Percentiles rank a stretch among this genome's conserved stretches.
These are phyloP conservation scores for Gracilaria domingensis DNA, from an alignment of 23 red algal species.

Conservation along the genomic window DNA sequence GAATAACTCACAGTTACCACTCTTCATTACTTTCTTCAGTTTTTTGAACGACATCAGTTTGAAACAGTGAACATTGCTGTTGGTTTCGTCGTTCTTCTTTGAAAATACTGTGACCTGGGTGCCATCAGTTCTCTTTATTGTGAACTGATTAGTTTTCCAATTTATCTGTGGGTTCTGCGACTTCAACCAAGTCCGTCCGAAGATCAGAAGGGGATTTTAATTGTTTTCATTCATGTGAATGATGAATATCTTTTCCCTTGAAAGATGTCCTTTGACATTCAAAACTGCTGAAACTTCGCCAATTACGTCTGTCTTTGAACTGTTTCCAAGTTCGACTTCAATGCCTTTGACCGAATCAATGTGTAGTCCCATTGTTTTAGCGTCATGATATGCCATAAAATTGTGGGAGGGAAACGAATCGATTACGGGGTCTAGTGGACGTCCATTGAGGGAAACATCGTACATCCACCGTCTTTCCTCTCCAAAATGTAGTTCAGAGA, in stretches of 20 bases:
- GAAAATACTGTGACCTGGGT: conserved; percentile 10
- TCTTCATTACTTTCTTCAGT: conserved; percentile 10
- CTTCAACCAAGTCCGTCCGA: conserved; percentile 16
- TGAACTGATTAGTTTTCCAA: conserved; percentile 24
- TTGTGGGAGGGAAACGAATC: conserved; percentile 48
- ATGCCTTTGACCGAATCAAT: background rate
- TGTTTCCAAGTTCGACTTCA: conserved; percentile 25
- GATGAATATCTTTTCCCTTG: conserved; percentile 10
- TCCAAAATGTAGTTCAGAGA: conserved; percentile 11
- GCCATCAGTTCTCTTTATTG: conserved; percentile 7
- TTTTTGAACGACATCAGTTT: conserved; percentile 29
- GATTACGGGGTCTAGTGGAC: conserved; percentile 27
- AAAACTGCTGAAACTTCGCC: conserved; percentile 17
- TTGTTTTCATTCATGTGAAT: conserved; percentile 21
- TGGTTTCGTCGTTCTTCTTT: background rate
- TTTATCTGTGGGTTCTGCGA: conserved; percentile 17
- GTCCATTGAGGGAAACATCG: background rate
- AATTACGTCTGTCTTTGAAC: conserved; percentile 36
- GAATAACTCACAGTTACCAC: conserved; percentile 5
- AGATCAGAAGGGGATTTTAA: background rate
- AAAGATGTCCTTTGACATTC: conserved; percentile 27
- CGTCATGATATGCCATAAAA: conserved; percentile 40
- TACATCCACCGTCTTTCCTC: conserved; percentile 24
- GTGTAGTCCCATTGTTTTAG: conserved; percentile 1
- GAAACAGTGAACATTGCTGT: background rate